phyloP scores from a whole-genome alignment of 192 early-diverging fungal genomes.

The Dissophora globulifera region DNA sequence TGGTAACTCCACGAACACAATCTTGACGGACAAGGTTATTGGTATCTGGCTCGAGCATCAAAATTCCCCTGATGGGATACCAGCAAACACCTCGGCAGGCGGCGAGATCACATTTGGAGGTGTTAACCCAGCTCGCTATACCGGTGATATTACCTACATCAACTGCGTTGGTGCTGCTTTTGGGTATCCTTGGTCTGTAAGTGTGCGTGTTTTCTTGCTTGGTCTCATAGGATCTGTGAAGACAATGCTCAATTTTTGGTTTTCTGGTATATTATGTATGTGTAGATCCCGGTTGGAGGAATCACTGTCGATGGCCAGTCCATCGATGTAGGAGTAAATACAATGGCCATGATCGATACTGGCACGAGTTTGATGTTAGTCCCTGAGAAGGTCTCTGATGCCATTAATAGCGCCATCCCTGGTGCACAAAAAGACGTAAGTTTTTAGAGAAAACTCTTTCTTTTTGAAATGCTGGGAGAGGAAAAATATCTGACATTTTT shows the following conservation, averaged over 20 bases:
- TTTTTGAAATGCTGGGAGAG: too few relatives aligned
- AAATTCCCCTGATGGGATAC: too few relatives aligned
- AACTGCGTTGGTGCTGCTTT: slow-evolving; percentile 9
- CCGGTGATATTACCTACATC: slow-evolving; percentile 22
- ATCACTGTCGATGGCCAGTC: slow-evolving; percentile 21
- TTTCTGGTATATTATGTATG: not conserved
- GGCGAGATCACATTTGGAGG: slow-evolving; percentile 51
- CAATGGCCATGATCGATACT: slow-evolving; percentile 64
- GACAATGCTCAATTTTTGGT: too few relatives aligned
- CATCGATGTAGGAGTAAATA: not conserved
- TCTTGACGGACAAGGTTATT: slow-evolving; percentile 11
- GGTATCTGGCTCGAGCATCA: slow-evolving; percentile 20
- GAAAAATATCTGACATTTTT: too few relatives aligned
- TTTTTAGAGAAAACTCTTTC: too few relatives aligned
- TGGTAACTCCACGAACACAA: slow-evolving; percentile 6
- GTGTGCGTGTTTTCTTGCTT: too few relatives aligned
- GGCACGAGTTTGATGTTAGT: slow-evolving; percentile 66
- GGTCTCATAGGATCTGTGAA: too few relatives aligned
- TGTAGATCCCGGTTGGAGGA: slow-evolving; percentile 28
- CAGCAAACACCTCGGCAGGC: slow-evolving; percentile 3
- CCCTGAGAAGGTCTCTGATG: slow-evolving; percentile 39
- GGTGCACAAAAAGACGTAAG: slow-evolving; percentile 27
- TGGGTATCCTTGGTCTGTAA: slow-evolving; percentile 40
- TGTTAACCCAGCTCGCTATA: slow-evolving; percentile 15
- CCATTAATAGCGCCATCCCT: slow-evolving; percentile 58